phyloP scores from a whole-genome alignment of 257 asterid genomes.

The Marsdenia floribunda region DNA sequence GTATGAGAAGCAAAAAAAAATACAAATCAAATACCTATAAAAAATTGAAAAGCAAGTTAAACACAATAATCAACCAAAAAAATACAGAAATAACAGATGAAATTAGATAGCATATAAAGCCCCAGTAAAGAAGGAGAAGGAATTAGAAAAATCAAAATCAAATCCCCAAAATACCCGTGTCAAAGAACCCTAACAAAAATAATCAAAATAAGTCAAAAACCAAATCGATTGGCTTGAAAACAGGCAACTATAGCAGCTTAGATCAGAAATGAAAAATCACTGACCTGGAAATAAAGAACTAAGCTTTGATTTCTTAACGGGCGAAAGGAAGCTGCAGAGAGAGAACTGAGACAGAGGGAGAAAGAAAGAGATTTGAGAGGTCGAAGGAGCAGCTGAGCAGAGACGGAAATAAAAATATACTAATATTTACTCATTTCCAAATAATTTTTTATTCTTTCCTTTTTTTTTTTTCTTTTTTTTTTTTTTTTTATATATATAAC shows the following conservation, averaged over 20 bases:
- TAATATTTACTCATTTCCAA: slow-evolving; percentile 8
- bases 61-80: slow-evolving; percentile 1
- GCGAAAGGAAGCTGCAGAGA: slow-evolving; percentile 34
- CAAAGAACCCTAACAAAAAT: slow-evolving; percentile 13
- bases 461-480: background rate
- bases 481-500: too few species aligned
- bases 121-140: slow-evolving; percentile 5
- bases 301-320: slow-evolving; percentile 23
- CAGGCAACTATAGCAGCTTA: background rate
- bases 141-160: slow-evolving; percentile 4
- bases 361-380: slow-evolving; percentile 33
- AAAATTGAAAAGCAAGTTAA: background rate
- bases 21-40: background rate
- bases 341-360: slow-evolving; percentile 2
- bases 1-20: background rate
- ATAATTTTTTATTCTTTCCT: background rate
- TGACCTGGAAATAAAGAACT: slow-evolving; percentile 25
- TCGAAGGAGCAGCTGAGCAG: slow-evolving; percentile 30
- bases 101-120: slow-evolving; percentile 6
- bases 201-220: background rate
- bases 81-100: background rate
- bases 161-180: slow-evolving; percentile 19
- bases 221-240: background rate
- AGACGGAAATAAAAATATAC: slow-evolving; percentile 20
- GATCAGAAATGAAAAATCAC: slow-evolving; percentile 18